Base-by-base conservation (phyloP, 352 stramenopile species). In the Phytophthora citrophthora region DNA sequence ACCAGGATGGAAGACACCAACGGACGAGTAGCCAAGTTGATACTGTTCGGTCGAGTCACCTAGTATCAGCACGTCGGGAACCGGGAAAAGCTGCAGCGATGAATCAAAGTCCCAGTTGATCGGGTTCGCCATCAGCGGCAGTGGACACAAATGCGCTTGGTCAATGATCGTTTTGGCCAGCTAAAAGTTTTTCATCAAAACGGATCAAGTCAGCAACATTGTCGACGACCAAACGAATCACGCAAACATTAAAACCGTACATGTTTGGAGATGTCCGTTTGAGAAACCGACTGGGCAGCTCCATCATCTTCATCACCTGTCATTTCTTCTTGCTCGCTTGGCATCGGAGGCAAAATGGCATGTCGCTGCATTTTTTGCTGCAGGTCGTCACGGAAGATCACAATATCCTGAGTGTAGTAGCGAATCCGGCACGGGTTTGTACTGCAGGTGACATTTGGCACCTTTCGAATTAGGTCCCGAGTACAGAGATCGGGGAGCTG, bases 21-120 rank as follows among this genome's bases (percentile, higher is more conserved):
- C 81, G 1, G 78, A 91, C 2, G 86, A 88, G 56, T 96, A 96
- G 18, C 84, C 85, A 6, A 94, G 67, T 48, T 94, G 88, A 62
- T 83, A 96, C 47, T 94, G 83, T 63, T 94, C 86, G 1, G 79
- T 93, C 29, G 84, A 87, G 54, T 96, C 88, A 6, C 84, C 86
- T 5, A 96, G 68, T 18, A 96, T 92, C 27, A 96, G 62, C 58
- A 97, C 89, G 69, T 98, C 89, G 0, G 96, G 96, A 47, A 94
- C 72, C 1, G 96, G 96, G 70, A 98, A 98, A 13, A 99, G 78
- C 51, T 95, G 85, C 39, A 99, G 65, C 5, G 91, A 83, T 38
- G 93, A 85, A 72, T 99, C 94, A 60, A 95, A 98, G 20, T 94
- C 88, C 93, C 94, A 98, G 66, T 97, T 97, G 59, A 98, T 96